Conservation (phyloP, 257 asterid species). For the Phtheirospermum japonicum region DNA sequence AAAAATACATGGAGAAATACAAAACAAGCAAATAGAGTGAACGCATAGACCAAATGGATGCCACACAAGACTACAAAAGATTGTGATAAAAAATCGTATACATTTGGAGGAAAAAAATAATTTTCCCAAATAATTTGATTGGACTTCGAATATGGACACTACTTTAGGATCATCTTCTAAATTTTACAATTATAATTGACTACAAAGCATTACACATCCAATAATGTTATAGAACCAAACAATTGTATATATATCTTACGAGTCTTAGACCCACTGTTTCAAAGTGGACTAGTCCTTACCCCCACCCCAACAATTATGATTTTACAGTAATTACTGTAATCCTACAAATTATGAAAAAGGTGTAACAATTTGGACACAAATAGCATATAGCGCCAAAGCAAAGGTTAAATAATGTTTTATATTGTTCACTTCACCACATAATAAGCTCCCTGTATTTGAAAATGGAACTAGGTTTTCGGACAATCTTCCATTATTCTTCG, state of each 20-base stretch:
- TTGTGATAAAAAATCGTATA: too few relatives aligned
- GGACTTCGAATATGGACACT: too few relatives aligned
- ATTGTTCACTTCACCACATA: constrained; percentile 25
- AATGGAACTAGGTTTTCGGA: constrained; percentile 16
- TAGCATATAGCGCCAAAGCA: constrained; percentile 46
- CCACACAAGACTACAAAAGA: too few relatives aligned
- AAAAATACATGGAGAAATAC: too few relatives aligned
- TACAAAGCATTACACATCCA: neutral
- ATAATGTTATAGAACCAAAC: neutral
- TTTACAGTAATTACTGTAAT: constrained; percentile 14
- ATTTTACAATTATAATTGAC: too few relatives aligned
- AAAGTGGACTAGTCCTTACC: neutral
- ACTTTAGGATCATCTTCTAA: too few relatives aligned
- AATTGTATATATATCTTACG: too few relatives aligned
- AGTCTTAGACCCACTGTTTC: constrained; percentile 6
- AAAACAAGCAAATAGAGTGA: too few relatives aligned
- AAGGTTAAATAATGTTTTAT: constrained; percentile 39
- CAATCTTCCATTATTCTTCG: constrained; percentile 15
- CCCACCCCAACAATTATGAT: constrained; percentile 15
- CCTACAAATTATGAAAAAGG: constrained; percentile 27
- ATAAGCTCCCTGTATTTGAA: constrained; percentile 26
- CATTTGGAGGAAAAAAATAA: too few relatives aligned
- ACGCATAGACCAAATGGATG: too few relatives aligned
- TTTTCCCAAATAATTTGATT: too few relatives aligned
- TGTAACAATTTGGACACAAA: constrained; percentile 37